phyloP scores from a whole-genome alignment of 2,329 filamentous ascomycete species.

The Xenoacremonium recifei region DNA sequence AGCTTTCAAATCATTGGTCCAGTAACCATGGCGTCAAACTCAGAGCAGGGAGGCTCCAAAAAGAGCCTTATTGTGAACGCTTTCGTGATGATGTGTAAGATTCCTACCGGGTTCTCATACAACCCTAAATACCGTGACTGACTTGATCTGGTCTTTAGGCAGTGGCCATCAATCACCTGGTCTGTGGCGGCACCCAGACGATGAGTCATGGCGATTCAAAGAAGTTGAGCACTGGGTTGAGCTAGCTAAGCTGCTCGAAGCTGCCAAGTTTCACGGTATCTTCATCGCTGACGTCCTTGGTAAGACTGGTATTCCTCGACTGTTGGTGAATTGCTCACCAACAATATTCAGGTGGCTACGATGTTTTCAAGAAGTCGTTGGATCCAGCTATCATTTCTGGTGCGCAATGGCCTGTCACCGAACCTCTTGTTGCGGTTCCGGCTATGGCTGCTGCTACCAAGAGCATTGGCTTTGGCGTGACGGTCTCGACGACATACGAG shows the following conservation, averaged over 20 bases:
- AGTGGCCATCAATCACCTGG: conserved; percentile 47
- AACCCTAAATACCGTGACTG: not conserved
- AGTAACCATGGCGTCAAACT: conserved; percentile 17
- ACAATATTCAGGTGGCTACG: conserved; percentile 54
- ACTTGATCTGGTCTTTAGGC: conserved; percentile 26
- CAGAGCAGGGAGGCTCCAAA: conserved; percentile 21
- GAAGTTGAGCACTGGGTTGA: conserved; percentile 60
- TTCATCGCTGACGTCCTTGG: conserved; percentile 66
- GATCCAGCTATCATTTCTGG: conserved; percentile 60
- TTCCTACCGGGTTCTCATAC: not conserved
- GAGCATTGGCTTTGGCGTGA: conserved; percentile 68
- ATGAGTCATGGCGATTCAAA: conserved; percentile 61
- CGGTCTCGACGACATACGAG: conserved; percentile 69
- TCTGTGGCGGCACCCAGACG: conserved; percentile 60
- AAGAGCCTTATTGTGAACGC: conserved; percentile 43
- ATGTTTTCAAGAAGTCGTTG: conserved; percentile 64
- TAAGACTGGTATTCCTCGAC: conserved; percentile 15
- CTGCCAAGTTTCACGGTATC: conserved; percentile 63
- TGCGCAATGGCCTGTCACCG: conserved; percentile 70
- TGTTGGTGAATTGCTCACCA: too few relatives aligned
- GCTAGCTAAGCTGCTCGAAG: conserved; percentile 58
- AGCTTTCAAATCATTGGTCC: too few relatives aligned
- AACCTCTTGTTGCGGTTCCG: conserved; percentile 62
- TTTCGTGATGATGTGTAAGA: conserved; percentile 40
- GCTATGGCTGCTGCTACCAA: conserved; percentile 70